Base-by-base conservation (phyloP, 352 stramenopile species). In the Phytophthora rubi region DNA sequence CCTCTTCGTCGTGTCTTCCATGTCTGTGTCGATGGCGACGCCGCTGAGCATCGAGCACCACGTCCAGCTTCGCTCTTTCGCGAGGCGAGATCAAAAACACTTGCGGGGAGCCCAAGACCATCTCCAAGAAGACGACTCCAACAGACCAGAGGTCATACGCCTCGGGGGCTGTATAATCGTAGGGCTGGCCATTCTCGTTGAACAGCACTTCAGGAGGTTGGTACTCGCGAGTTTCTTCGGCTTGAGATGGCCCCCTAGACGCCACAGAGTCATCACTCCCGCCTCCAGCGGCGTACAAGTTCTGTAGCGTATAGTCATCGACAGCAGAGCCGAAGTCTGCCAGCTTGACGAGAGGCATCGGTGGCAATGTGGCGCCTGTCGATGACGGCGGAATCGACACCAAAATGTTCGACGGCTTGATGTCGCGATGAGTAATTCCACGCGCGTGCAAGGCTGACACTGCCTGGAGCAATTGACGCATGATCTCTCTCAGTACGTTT, bases 201-300 rank as follows among this genome's bases (percentile, higher is more conserved):
- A 94, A 92, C 6, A 95, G 61, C n/a, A 94, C 89, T 68, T 99
- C 96, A 4, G 97, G 97, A 33, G 96, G 94, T 56, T 97, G 91
- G 76, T 99, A 99, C 69, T 98, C 92, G 51, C 97, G 81, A 32
- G 96, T 98, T 75, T 98, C 90, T 76, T 99, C 97, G 13, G 74
- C 82, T 69, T 96, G 85, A 35, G 82, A 94, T 15, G 96, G 96
- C 2, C 94, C 94, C 7, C 77, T 62, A 39, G 33, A 15, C 15
- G 23, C 28, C 6, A n/a, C 93, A 2, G 73, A 81, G 49, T 87
- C 82, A 32, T 80, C 90, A 15, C 93, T 92, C 0, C 89, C 91
- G 28, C 76, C 67, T 9, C 28, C 66, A 65, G 58, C 73, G 26
- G 64, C 65, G 28, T 98, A 96, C 59, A 98, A 77, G 53, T 92